Conservation (phyloP, 768 basidiomycete species). For the Hysterangium stoloniferum region DNA sequence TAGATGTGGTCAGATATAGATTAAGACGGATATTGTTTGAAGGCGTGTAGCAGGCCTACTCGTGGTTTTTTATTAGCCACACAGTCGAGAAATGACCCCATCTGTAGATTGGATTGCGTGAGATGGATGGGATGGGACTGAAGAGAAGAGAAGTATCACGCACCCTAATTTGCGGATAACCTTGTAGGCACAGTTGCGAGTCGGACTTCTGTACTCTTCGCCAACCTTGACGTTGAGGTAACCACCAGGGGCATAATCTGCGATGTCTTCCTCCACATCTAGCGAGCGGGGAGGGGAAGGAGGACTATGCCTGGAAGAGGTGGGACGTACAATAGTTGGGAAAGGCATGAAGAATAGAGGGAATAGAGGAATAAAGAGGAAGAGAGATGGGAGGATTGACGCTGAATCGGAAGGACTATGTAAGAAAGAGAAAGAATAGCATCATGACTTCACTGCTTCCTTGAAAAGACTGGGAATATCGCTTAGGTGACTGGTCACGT, state of each 20-base stretch:
- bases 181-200: slow-evolving; percentile 69
- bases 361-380: not conserved
- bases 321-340: not conserved
- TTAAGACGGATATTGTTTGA: slow-evolving; percentile 8
- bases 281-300: not conserved
- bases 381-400: not conserved
- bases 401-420: not conserved
- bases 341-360: slow-evolving; percentile 1
- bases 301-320: not conserved
- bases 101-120: slow-evolving; percentile 29
- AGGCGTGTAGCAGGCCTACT: slow-evolving; percentile 36
- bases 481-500: not conserved
- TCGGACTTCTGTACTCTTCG: slow-evolving; percentile 51
- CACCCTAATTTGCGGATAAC: slow-evolving; percentile 89
- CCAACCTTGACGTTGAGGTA: slow-evolving; percentile 76
- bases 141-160: slow-evolving; percentile 16
- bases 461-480: not conserved
- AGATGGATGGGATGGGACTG: slow-evolving; percentile 10
- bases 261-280: slow-evolving; percentile 74
- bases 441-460: slow-evolving; percentile 3
- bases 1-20: slow-evolving; percentile 24
- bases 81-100: slow-evolving; percentile 97
- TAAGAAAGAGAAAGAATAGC: slow-evolving; percentile 2
- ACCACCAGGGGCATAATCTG: slow-evolving; percentile 74
- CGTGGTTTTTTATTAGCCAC: slow-evolving; percentile 76